These are phyloP conservation scores for Didymella glomerata DNA, from an alignment of 2,329 filamentous ascomycete genomes.

Conservation along the genomic window DNA sequence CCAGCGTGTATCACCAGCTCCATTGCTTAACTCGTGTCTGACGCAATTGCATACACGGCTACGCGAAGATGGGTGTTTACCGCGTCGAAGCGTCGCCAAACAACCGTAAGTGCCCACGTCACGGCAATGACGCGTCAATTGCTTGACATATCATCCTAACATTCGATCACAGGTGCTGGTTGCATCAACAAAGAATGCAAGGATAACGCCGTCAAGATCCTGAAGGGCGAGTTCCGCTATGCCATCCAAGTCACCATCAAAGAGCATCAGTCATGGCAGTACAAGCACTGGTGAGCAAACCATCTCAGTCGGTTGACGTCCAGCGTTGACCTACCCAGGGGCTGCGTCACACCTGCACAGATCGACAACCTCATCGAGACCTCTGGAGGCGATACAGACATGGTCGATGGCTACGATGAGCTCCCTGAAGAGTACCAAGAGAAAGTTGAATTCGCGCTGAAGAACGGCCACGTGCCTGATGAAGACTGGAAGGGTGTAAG, in stretches of 20 bases:
- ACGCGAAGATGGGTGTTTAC: slow-evolving; percentile 37
- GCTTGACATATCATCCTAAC: neutral
- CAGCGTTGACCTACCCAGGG: slow-evolving; percentile 65
- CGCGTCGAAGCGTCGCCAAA: slow-evolving; percentile 53
- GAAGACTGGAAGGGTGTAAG: slow-evolving; percentile 90
- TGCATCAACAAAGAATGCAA: slow-evolving; percentile 80
- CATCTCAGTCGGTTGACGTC: neutral
- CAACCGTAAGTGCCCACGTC: slow-evolving; percentile 57
- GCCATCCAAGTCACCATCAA: slow-evolving; percentile 74
- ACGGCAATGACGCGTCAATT: neutral
- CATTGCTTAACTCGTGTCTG: slow-evolving; percentile 4
- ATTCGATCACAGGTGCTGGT: slow-evolving; percentile 40
- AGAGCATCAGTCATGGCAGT: slow-evolving; percentile 71
- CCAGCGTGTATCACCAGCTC: neutral
- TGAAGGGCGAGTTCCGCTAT: slow-evolving; percentile 74
- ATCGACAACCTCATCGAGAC: slow-evolving; percentile 70
- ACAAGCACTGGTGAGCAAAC: slow-evolving; percentile 81
- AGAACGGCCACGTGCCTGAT: slow-evolving; percentile 80
- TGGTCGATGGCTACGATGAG: slow-evolving; percentile 84
- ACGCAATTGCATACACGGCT: slow-evolving; percentile 13
- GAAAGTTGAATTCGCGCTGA: slow-evolving; percentile 76
- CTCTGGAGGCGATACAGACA: slow-evolving; percentile 67
- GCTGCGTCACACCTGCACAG: slow-evolving; percentile 82
- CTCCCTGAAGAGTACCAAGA: slow-evolving; percentile 72
- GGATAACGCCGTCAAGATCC: slow-evolving; percentile 72